Base-by-base conservation (phyloP, 305 asterid species). In the Lippia alba region DNA sequence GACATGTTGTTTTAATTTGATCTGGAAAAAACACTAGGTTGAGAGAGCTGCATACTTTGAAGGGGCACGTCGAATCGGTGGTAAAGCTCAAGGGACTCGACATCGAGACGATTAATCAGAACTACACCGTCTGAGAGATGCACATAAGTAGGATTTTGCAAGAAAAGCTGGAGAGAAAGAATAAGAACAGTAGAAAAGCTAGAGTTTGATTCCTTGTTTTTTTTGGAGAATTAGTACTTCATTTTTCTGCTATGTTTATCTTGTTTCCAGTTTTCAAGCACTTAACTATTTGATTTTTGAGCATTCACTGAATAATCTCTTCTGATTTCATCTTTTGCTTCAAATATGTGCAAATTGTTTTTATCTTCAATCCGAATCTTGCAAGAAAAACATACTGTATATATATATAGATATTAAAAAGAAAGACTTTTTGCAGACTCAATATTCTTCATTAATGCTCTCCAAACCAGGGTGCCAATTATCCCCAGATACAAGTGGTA, bases 21-120 rank as follows among this genome's bases (percentile, higher is more conserved):
- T 41, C 3, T 40, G 58, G 56, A 46, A 39, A 4, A 34, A 49
- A 39, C 76, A 24, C 30, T 24, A 83, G 87, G 62, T 62, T 85
- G 51, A 76, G 90, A 40, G 87, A 85, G 80, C 80, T 82, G n/a
- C 90, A 80, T 78, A 82, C 89, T 8, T 76, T 85, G 10, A 84
- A 84, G 80, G 89, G 89, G 0, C 89, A 84, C 44, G 85, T 84
- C 0, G 87, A 84, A 14, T 78, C 84, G 1, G 87, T 82, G 11
- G 82, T 77, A 65, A 82, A 77, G 84, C 83, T 74, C 0, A 83
- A 83, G 81, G 85, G 85, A 0, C 83, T 83, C 2, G 85, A 80
- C 74, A 75, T 82, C 14, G 87, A 79, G 45, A 76, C 80, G 1
- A 75, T 80, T 33, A 66, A 80, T 10, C 85, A 80, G 62, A 74